Base-by-base conservation (phyloP, 305 asterid genomes). In the Withania somnifera region DNA sequence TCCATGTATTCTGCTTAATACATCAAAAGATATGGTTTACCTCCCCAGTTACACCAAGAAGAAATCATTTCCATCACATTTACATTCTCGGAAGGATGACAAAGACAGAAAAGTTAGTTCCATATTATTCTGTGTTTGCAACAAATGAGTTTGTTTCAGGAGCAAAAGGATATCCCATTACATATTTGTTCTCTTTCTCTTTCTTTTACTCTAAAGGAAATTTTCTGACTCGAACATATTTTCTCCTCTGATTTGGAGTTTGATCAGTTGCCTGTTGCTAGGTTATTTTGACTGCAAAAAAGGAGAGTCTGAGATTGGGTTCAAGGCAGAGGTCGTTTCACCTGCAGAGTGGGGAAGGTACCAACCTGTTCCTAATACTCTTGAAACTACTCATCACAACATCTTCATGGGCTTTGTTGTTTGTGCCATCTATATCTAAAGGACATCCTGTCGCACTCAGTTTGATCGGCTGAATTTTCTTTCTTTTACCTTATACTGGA, bases 311-410 rank as follows among this genome's bases (percentile, higher is more conserved):
- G 99, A 95, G 93, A 86, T 94, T 80, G 93, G 98, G 58, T 94
- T 94, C 90, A 94, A 91, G 88, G 98, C 98, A 6, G 98, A 95
- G 64, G 92, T 84, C 36, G 95, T 93, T 76, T 93, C 98, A 42
- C 92, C 95, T 77, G 88, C 17, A 83, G 99, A 93, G 89, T 95
- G 99, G 99, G 98, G 94, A 90, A 90, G 98, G 99, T 93, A 75
- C 50, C 79, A 30, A 75, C 90, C 87, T 60, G 36, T 83, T 69
- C 61, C 54, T 11, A 26, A 57, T 57, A 63, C 76, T 7, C 50
- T 45, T 14, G 66, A 75, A 78, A 81, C 57, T 73, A 77, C 42
- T 79, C 67, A 63, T 9, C 68, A 3, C 73, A 53, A 51, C 77
- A 20, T 63, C 5, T 15, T 73, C 83, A 79, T 22, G 64, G 8